A percentile compares a stretch with the other conserved stretches of the same genome.
Conservation (phyloP, 2,329 filamentous ascomycete genomes). For the Pyricularia sp. region DNA sequence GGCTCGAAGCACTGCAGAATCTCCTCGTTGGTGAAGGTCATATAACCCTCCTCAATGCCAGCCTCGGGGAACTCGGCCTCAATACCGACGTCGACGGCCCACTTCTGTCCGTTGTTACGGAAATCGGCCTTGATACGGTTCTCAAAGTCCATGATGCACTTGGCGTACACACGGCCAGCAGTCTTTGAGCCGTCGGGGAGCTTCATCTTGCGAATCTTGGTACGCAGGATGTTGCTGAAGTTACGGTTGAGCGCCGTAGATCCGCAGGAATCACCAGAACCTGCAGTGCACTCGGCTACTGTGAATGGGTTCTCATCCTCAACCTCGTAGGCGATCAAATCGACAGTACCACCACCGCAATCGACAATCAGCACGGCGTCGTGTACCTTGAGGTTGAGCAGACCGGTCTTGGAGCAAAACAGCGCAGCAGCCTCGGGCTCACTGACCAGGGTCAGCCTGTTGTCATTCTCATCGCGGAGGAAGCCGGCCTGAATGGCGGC, state of each 20-base stretch:
- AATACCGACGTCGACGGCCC: slow-evolving; percentile 97
- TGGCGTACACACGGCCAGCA: slow-evolving; percentile 95
- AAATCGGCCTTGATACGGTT: slow-evolving; percentile 99
- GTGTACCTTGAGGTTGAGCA: slow-evolving; percentile 94
- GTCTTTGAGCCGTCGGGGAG: slow-evolving; percentile 93
- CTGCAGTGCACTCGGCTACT: slow-evolving; percentile 92
- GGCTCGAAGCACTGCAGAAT: slow-evolving; percentile 98
- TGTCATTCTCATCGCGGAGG: slow-evolving; percentile 94
- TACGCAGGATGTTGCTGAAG: slow-evolving; percentile 94
- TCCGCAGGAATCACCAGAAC: slow-evolving; percentile 93
- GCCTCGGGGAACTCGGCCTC: slow-evolving; percentile 97
- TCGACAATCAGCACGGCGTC: slow-evolving; percentile 98
- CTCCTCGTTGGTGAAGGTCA: slow-evolving; percentile 99
- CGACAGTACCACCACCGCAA: slow-evolving; percentile 95
- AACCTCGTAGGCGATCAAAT: slow-evolving; percentile 97
- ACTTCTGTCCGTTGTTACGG: slow-evolving; percentile 97
- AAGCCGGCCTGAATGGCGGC: slow-evolving; percentile 97
- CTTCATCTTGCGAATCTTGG: slow-evolving; percentile 99
- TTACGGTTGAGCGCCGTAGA: slow-evolving; percentile 98
- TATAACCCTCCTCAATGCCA: slow-evolving; percentile 97
- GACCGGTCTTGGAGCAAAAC: slow-evolving; percentile 94
- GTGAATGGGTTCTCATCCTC: slow-evolving; percentile 97
- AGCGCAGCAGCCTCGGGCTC: slow-evolving; percentile 95
- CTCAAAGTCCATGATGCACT: slow-evolving; percentile 99
- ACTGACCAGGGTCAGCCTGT: slow-evolving; percentile 85